A percentile compares a stretch with the other conserved stretches of the same genome.
These are phyloP conservation scores for Amanita rimosa DNA, from an alignment of 768 basidiomycete genomes.

Conservation along the genomic window DNA sequence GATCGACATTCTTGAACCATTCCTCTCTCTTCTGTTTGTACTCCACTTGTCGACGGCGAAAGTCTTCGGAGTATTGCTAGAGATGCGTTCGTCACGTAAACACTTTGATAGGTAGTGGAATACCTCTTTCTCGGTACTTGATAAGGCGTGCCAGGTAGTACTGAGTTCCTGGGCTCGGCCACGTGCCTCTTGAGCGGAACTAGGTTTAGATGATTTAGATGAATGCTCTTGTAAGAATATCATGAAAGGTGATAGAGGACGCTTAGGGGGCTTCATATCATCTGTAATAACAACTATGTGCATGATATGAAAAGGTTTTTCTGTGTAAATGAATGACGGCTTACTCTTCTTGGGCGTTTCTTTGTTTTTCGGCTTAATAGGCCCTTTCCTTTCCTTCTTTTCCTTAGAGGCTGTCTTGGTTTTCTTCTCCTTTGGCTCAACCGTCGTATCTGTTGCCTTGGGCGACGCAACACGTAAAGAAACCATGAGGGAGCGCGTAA, in stretches of 20 bases:
- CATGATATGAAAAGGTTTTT: no score
- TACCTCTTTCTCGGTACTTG: constrained; percentile 25
- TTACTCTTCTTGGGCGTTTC: constrained; percentile 3
- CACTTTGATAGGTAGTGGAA: neutral
- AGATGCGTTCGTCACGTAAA: neutral
- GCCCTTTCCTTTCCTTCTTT: neutral
- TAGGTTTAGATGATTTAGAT: neutral
- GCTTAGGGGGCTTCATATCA: neutral
- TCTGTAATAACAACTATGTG: constrained; percentile 1
- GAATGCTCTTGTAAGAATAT: neutral
- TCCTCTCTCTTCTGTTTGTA: constrained; percentile 3
- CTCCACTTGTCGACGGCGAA: neutral
- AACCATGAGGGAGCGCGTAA: constrained; percentile 3
- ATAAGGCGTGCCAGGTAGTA: constrained; percentile 19
- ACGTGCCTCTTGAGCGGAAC: neutral
- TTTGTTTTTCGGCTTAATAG: neutral
- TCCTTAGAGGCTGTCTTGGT: neutral
- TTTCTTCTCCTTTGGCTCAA: neutral
- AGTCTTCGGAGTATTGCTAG: constrained; percentile 14
- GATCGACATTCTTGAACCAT: constrained; percentile 11
- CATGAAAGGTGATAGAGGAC: neutral
- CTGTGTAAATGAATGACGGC: neutral
- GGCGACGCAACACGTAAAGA: neutral
- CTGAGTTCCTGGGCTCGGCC: neutral
- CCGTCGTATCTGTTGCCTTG: neutral